phyloP scores from a whole-genome alignment of 169 alveolate genomes.

The Amoebophrya sp. region DNA sequence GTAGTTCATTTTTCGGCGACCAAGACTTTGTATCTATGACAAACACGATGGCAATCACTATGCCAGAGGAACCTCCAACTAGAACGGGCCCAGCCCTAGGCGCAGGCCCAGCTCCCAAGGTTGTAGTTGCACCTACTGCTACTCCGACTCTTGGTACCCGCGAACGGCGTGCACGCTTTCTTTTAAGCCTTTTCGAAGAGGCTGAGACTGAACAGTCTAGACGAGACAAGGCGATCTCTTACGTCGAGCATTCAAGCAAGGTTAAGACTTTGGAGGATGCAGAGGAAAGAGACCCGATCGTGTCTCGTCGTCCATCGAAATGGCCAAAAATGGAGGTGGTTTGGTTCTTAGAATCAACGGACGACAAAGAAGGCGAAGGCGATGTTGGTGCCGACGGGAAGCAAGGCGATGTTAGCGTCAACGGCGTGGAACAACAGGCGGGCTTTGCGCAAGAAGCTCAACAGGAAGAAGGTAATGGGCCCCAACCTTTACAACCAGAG shows the following conservation, averaged over 20 bases:
- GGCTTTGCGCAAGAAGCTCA: not conserved
- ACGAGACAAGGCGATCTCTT: not conserved
- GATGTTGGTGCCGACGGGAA: not conserved
- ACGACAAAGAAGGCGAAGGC: not conserved
- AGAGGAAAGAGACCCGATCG: not conserved
- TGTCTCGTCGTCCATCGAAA: not conserved
- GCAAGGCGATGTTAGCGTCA: not conserved
- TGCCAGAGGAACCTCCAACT: too few species aligned
- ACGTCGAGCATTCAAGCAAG: not conserved
- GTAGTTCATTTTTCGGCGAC: too few species aligned
- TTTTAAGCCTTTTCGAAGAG: not conserved
- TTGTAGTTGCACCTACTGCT: too few species aligned
- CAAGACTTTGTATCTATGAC: too few species aligned
- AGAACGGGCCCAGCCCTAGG: too few species aligned
- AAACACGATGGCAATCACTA: too few species aligned
- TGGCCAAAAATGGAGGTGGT: not conserved
- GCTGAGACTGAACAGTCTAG: not conserved
- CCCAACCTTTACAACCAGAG: not conserved
- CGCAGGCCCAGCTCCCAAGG: too few species aligned
- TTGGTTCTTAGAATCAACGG: too few species aligned
- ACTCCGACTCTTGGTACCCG: not conserved
- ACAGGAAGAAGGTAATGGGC: not conserved
- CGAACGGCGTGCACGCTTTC: not conserved
- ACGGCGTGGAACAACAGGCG: not conserved
- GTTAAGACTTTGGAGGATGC: not conserved